These are phyloP conservation scores for Zygosaccharomyces bisporus DNA, from an alignment of 805 yeast genomes.

Conservation along the genomic window DNA sequence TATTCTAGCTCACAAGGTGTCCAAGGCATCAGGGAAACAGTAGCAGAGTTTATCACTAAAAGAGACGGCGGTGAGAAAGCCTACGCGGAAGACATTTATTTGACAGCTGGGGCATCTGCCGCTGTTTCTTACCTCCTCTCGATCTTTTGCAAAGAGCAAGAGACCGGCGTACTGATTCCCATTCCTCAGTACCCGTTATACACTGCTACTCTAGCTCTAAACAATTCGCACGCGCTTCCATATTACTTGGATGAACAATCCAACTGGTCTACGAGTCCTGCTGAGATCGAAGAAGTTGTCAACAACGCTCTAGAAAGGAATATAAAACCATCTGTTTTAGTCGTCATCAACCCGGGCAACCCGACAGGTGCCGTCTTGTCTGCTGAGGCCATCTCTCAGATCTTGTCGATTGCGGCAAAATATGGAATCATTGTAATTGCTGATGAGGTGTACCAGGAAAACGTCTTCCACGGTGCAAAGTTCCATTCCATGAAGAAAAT, in stretches of 20 bases:
- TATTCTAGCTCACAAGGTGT: slow-evolving; percentile 94
- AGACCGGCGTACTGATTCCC: slow-evolving; percentile 84
- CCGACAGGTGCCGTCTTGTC: slow-evolving; percentile 90
- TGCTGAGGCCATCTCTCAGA: slow-evolving; percentile 60
- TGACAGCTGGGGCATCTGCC: slow-evolving; percentile 93
- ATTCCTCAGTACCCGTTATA: slow-evolving; percentile 98
- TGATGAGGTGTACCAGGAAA: slow-evolving; percentile 97
- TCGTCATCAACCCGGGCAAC: slow-evolving; percentile 96
- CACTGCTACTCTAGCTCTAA: slow-evolving; percentile 88
- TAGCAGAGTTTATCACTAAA: slow-evolving; percentile 71
- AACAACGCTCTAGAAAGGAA: slow-evolving; percentile 48
- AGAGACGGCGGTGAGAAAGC: slow-evolving; percentile 78
- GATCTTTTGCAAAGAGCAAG: slow-evolving; percentile 60
- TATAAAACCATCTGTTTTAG: slow-evolving; percentile 69
- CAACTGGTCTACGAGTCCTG: slow-evolving; percentile 80
- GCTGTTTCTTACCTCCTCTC: slow-evolving; percentile 81
- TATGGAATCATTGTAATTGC: slow-evolving; percentile 85
- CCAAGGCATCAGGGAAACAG: slow-evolving; percentile 61
- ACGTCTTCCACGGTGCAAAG: slow-evolving; percentile 68
- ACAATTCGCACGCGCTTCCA: slow-evolving; percentile 77
- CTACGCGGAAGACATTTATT: slow-evolving; percentile 66
- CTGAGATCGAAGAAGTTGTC: slow-evolving; percentile 55
- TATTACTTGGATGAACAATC: slow-evolving; percentile 78
- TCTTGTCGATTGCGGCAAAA: slow-evolving; percentile 77
- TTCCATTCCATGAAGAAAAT: slow-evolving; percentile 84